A percentile compares a stretch with the other conserved stretches of the same genome.
These are phyloP conservation scores for Camellia sinensis DNA, from an alignment of 148 eudicot species.

Conservation along the genomic window DNA sequence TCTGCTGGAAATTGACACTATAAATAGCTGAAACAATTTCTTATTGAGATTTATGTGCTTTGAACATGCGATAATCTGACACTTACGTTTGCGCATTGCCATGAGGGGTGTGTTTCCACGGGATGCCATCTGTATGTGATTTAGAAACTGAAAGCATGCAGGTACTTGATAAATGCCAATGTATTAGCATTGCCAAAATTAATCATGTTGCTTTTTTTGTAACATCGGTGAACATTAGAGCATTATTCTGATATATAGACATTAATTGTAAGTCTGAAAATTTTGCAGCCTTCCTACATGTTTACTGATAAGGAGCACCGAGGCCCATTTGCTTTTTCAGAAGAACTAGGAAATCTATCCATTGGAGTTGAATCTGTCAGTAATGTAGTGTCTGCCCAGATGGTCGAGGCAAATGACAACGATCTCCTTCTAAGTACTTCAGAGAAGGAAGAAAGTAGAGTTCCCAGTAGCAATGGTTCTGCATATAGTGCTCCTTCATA, in stretches of 20 bases:
- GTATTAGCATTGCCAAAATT: not conserved
- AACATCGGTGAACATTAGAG: not conserved
- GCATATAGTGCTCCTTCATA: constrained; percentile 66
- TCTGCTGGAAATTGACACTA: not conserved
- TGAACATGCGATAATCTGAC: no score
- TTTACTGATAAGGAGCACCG: constrained; percentile 96
- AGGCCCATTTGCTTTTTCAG: constrained; percentile 93
- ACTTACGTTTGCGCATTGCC: no score
- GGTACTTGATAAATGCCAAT: not conserved
- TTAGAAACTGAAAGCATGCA: not conserved
- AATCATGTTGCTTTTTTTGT: not conserved
- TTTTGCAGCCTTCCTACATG: constrained; percentile 97
- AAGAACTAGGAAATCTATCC: constrained; percentile 69
- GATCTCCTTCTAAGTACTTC: constrained; percentile 79
- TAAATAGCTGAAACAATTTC: constrained; percentile 1
- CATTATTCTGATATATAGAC: not conserved
- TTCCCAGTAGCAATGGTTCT: constrained; percentile 54
- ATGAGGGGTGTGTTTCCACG: not conserved
- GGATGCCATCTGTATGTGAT: not conserved
- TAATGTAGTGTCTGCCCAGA: constrained; percentile 50
- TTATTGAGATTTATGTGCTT: no score
- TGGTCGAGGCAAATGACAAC: constrained; percentile 85
- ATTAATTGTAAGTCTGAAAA: not conserved
- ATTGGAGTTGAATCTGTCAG: constrained; percentile 57
- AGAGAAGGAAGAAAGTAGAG: constrained; percentile 66